These are phyloP conservation scores for Talaromyces rugulosus DNA, from an alignment of 2,329 filamentous ascomycete genomes.

Conservation along the genomic window DNA sequence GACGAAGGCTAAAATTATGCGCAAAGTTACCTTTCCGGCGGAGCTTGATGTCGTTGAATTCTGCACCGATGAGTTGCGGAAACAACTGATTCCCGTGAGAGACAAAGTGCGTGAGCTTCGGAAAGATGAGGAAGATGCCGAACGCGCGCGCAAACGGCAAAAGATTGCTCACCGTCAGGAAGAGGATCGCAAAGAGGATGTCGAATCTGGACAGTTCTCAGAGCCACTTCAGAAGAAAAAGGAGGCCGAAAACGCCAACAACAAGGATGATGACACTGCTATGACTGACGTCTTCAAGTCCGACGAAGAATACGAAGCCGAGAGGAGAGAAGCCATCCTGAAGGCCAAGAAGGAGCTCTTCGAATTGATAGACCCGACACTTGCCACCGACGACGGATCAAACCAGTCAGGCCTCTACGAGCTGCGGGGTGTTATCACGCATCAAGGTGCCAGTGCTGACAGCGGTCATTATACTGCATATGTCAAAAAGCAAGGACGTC, in stretches of 20 bases:
- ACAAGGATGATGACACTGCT: conserved; percentile 64
- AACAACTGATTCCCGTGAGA: conserved; percentile 80
- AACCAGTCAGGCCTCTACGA: conserved; percentile 97
- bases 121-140: conserved; percentile 91
- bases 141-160: conserved; percentile 86
- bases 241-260: conserved; percentile 44
- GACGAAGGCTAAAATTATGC: conserved; percentile 99
- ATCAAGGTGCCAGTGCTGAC: conserved; percentile 94
- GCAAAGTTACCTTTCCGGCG: conserved; percentile 92
- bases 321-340: conserved; percentile 70
- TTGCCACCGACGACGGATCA: conserved; percentile 72
- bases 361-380: conserved; percentile 67
- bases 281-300: conserved; percentile 82
- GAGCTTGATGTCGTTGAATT: conserved; percentile 93
- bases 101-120: conserved; percentile 93
- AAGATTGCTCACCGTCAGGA: conserved; percentile 62
- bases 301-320: conserved; percentile 85
- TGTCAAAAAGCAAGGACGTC: conserved; percentile 78
- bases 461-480: conserved; percentile 98
- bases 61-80: conserved; percentile 84
- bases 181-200: conserved; percentile 45
- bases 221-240: conserved; percentile 48
- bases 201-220: conserved; percentile 23
- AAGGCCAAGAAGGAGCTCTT: conserved; percentile 84
- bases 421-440: conserved; percentile 87